phyloP scores from a whole-genome alignment of 116 monocot genomes.

The Trichopus zeylanicus region DNA sequence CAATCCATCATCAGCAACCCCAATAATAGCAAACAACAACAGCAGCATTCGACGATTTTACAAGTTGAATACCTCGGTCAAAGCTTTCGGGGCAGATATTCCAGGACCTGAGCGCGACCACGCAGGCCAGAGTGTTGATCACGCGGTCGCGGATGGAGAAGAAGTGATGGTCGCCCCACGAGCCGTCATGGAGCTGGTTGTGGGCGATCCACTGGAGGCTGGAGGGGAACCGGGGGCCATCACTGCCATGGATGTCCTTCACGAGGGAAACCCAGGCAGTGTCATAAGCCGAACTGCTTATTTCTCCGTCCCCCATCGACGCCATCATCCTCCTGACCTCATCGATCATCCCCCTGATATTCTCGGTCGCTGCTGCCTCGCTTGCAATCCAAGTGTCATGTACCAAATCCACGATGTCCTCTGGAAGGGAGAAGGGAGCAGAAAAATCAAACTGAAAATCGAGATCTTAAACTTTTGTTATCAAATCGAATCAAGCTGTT shows the following conservation, averaged over 20 bases:
- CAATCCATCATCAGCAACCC: background rate
- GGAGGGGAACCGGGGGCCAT: slow-evolving; percentile 66
- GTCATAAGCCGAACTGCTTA: slow-evolving; percentile 77
- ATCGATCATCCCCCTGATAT: slow-evolving; percentile 25
- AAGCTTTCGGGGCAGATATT: slow-evolving; percentile 26
- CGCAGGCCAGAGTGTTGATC: slow-evolving; percentile 88
- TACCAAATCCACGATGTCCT: background rate
- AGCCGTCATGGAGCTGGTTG: slow-evolving; percentile 76
- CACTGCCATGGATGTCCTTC: slow-evolving; percentile 17
- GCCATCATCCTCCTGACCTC: slow-evolving; percentile 55
- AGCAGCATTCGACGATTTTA: too few relatives aligned
- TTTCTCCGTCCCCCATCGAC: slow-evolving; percentile 73
- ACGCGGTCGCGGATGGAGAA: slow-evolving; percentile 77
- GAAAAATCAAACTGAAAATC: too few relatives aligned
- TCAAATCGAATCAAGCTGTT: too few relatives aligned
- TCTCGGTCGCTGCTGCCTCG: background rate
- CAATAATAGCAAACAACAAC: too few relatives aligned
- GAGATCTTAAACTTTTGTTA: too few relatives aligned
- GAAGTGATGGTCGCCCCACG: slow-evolving; percentile 59
- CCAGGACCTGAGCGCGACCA: slow-evolving; percentile 65
- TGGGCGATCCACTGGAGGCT: slow-evolving; percentile 70
- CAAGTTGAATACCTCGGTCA: slow-evolving; percentile 33
- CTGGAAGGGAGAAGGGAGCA: background rate
- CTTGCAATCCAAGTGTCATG: background rate
- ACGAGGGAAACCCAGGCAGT: slow-evolving; percentile 93